Evolutionary conservation across 805 yeast genomes (phyloP).

Genomic region (Sugiyamaella marilandica): DNA sequence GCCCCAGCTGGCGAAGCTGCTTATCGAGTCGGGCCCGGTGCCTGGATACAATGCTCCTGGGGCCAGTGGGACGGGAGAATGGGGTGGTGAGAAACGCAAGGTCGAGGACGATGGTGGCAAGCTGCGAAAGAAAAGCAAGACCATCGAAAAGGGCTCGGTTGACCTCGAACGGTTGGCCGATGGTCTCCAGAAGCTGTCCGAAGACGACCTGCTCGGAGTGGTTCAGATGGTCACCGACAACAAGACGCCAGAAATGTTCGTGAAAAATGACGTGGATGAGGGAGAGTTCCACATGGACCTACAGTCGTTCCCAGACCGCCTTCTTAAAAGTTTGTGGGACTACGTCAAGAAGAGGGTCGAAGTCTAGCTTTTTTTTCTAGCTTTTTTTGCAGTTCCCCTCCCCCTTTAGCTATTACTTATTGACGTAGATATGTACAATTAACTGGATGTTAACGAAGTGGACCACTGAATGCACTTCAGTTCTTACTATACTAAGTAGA

Average conservation of each 20-base stretch:
- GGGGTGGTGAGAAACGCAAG: conserved; percentile 36
- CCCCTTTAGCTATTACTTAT: neutral
- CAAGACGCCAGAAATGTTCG: conserved; percentile 89
- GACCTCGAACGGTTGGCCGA: conserved; percentile 89
- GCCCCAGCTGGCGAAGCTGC: conserved; percentile 63
- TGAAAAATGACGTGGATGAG: conserved; percentile 90
- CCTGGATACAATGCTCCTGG: conserved; percentile 44
- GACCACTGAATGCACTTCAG: too few species aligned
- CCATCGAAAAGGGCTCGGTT: conserved; percentile 50
- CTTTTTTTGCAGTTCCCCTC: neutral
- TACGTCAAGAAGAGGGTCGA: conserved; percentile 68
- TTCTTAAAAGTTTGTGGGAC: conserved; percentile 91
- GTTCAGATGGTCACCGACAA: conserved; percentile 98
- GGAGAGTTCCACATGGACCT: conserved; percentile 97
- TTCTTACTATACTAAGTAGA: too few species aligned
- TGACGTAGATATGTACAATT: conserved; percentile 3
- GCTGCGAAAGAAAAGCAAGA: conserved; percentile 34
- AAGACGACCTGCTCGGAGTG: conserved; percentile 88
- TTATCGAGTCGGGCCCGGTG: conserved; percentile 78
- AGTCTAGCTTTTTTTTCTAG: conserved; percentile 7
- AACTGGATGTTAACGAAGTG: neutral
- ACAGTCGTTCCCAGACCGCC: conserved; percentile 84
- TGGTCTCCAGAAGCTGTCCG: conserved; percentile 79
- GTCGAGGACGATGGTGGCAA: conserved; percentile 28
- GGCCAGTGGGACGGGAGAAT: conserved; percentile 20